A percentile compares a stretch with the other conserved stretches of the same genome.
These are phyloP conservation scores for Phaeolepiota aurea DNA, from an alignment of 768 basidiomycete genomes.

Conservation along the genomic window DNA sequence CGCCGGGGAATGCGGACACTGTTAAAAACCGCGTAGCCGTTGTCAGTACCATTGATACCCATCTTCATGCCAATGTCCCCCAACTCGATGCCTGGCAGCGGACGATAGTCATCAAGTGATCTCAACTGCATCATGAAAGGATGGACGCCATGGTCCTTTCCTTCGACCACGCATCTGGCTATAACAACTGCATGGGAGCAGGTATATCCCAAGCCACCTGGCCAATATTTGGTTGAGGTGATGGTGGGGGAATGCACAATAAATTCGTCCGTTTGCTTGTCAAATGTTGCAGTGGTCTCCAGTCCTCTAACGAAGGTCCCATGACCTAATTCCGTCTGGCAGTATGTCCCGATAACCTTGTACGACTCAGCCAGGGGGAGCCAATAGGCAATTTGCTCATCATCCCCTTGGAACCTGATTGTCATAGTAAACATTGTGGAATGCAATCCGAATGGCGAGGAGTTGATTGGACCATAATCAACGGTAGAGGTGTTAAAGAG, in stretches of 20 bases:
- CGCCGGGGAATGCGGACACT: constrained; percentile 14
- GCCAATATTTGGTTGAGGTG: constrained; percentile 17
- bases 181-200: constrained; percentile 17
- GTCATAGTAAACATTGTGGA: constrained; percentile 15
- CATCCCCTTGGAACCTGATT: constrained; percentile 12
- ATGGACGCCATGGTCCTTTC: constrained; percentile 14
- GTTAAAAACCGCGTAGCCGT: constrained; percentile 16
- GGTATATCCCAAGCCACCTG: constrained; percentile 14
- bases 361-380: constrained; percentile 13
- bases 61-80: constrained; percentile 17
- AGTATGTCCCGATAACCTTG: constrained; percentile 15
- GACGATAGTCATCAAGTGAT: constrained; percentile 12
- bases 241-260: constrained; percentile 16
- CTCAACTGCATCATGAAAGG: constrained; percentile 18
- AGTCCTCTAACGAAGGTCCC: constrained; percentile 17
- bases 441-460: constrained; percentile 18
- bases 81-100: constrained; percentile 14
- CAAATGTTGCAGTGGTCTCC: constrained; percentile 18
- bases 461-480: constrained; percentile 11
- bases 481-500: constrained; percentile 9
- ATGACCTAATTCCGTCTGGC: constrained; percentile 19
- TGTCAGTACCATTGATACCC: constrained; percentile 14
- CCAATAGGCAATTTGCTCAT: constrained; percentile 15
- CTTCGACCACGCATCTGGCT: constrained; percentile 11
- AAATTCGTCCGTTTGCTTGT: constrained; percentile 13